Evolutionary conservation across 1,284 basidiomycete genomes (phyloP), one percentile per base, ranked within the genome.

Genomic region (Microbotryum violaceum): DNA sequence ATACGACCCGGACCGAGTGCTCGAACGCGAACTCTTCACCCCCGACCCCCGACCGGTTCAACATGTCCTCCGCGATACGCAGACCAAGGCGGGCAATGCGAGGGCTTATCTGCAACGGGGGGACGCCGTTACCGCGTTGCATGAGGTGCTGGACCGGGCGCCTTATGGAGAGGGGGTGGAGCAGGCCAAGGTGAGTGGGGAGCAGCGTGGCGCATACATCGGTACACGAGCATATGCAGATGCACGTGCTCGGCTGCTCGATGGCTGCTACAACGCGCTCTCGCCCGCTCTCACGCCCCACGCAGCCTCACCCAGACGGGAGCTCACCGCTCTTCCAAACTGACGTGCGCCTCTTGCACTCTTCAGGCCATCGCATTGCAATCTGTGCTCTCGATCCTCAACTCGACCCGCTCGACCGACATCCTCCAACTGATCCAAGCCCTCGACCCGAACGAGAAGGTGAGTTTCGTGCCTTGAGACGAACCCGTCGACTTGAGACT

Each of bases 331-430:
- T 45, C 53, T 46, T 14, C 5, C 16, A 14, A 10, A 6, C 9
- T 21, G 3, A 50, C 25, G 25, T 9, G 14, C 16, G 33, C 20
- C 31, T 31, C 25, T 8, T 23, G 20, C 16, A 27, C 53, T 51
- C 23, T 29, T 23, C 71, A 93, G 87, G 84, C 79, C 69, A 74
- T 90, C 46, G 91, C 88, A 1, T 83, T 94, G 16, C 82, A 86
- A 67, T 85, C 87, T 1, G 80, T 98, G n/a, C 82, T 97, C 42
- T 87, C 90, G 4, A 91, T 97, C 67, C 83, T 98, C 66, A 97
- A 96, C 78, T 92, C 89, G 61, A 97, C 93, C 16, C 91, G 94
- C 74, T 82, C 91, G 4, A 81, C 89, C 8, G 94, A 97, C 67
- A 93, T 99, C 62, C 79, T 87, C 1, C 78, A 77, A 31, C 84